phyloP scores from a whole-genome alignment of 768 basidiomycete species.

The Omphalotus guepiniiformis region DNA sequence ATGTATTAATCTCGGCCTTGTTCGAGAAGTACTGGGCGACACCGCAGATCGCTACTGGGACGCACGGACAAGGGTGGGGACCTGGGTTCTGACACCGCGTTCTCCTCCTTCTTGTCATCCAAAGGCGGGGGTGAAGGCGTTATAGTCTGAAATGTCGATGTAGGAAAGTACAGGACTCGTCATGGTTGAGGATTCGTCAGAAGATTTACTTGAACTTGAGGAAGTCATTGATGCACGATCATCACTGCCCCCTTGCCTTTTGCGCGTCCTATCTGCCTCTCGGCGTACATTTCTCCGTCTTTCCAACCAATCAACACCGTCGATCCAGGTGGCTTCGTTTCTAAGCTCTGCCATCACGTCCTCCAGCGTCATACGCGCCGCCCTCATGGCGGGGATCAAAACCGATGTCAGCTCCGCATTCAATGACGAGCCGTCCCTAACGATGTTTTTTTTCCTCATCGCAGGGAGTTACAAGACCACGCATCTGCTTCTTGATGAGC shows the following conservation, averaged over 20 bases:
- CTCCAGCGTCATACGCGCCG: slow-evolving; percentile 52
- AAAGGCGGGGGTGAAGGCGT: slow-evolving; percentile 70
- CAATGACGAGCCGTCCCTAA: slow-evolving; percentile 61
- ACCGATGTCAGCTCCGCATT: slow-evolving; percentile 48
- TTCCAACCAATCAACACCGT: slow-evolving; percentile 68
- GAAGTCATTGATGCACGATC: neutral
- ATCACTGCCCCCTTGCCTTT: slow-evolving; percentile 3
- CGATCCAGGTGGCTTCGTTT: slow-evolving; percentile 65
- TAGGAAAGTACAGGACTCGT: slow-evolving; percentile 74
- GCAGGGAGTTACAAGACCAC: slow-evolving; percentile 57
- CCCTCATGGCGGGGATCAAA: slow-evolving; percentile 53
- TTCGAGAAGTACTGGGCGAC: slow-evolving; percentile 58
- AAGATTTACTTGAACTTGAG: slow-evolving; percentile 2
- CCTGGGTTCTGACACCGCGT: slow-evolving; percentile 19
- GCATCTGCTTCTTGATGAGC: slow-evolving; percentile 57
- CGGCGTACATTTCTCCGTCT: slow-evolving; percentile 31
- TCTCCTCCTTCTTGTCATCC: slow-evolving; percentile 30
- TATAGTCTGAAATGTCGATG: slow-evolving; percentile 72
- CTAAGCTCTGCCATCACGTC: slow-evolving; percentile 56
- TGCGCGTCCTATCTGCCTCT: slow-evolving; percentile 1
- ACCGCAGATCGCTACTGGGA: slow-evolving; percentile 38
- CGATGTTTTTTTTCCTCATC: slow-evolving; percentile 68
- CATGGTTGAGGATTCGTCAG: slow-evolving; percentile 14
- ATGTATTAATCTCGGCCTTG: slow-evolving; percentile 55
- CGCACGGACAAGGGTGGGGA: too few relatives aligned